Evolutionary conservation across 2,329 filamentous ascomycete genomes (phyloP).

Genomic region (Raffaelea albimanens): DNA sequence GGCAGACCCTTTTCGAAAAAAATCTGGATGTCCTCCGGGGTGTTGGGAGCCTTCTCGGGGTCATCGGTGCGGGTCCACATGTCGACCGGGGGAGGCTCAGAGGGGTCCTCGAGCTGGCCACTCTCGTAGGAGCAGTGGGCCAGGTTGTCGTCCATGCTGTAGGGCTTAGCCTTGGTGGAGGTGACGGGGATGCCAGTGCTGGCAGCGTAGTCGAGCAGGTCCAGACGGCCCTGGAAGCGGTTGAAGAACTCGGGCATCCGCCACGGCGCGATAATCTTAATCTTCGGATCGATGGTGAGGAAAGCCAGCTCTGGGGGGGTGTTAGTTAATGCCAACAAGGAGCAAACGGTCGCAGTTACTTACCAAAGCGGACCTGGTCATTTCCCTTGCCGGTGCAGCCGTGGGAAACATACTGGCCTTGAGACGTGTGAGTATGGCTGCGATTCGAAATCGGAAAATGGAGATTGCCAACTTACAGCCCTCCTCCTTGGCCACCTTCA

Average conservation of each 20-base stretch:
- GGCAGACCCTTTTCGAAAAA: conserved; percentile 69
- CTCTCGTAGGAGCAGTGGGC: conserved; percentile 67
- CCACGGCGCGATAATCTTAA: conserved; percentile 71
- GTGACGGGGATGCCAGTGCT: conserved; percentile 61
- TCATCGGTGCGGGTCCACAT: conserved; percentile 72
- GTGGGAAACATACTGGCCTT: conserved; percentile 12
- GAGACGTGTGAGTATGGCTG: not conserved
- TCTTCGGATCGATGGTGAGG: conserved; percentile 41
- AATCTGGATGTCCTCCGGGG: conserved; percentile 61
- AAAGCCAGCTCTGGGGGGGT: conserved; percentile 30
- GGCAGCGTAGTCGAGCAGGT: conserved; percentile 63
- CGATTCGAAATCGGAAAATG: not conserved
- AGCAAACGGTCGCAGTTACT: not conserved
- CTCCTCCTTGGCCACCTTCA: conserved; percentile 53
- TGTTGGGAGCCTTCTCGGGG: conserved; percentile 59
- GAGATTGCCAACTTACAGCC: conserved; percentile 34
- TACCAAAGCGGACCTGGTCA: conserved; percentile 14
- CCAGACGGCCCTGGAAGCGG: conserved; percentile 60
- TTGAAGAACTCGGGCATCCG: conserved; percentile 60
- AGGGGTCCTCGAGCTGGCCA: conserved; percentile 53
- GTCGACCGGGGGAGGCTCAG: conserved; percentile 59
- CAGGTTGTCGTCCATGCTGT: conserved; percentile 40
- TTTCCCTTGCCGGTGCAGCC: conserved; percentile 51
- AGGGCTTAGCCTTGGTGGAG: conserved; percentile 63
- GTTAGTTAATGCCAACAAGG: no score